Evolutionary conservation across 1,139 yeast genomes (phyloP), one percentile per base, ranked within the genome.

Genomic region (Yamadazyma membranifaciens): DNA sequence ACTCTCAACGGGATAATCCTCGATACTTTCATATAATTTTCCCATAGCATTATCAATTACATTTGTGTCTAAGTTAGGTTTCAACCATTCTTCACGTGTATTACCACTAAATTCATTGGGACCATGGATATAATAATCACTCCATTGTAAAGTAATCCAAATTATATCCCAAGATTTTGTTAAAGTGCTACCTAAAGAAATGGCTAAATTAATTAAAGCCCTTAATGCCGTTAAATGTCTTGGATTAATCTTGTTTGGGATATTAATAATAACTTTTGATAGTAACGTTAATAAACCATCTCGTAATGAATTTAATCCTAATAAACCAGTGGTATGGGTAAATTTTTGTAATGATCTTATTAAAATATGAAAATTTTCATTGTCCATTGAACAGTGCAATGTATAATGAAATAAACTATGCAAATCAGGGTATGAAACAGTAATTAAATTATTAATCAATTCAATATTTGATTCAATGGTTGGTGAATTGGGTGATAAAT

Each of bases 281-380:
- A 91, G 70, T 22, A 84, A 62, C 16, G 63, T 53, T 38, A 89
- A 60, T 34, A 86, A 73, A 2, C 78, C 75, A 54, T 87, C 86
- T 39, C 95, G 65, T 11, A 83, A 69, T 0, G 65, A 64, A 1
- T 60, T 54, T 15, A 84, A 57, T 0, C 80, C 81, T 26, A 89
- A 62, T n/a, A 87, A 65, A 0, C 97, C 97, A 0, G 92, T 73
- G 0, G 92, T 80, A 55, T 89, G 96, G 4, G 95, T 78, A 39
- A 86, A 70, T 47, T 83, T 83, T 57, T 91, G 97, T 7, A 87
- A 69, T 0, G 95, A 77, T 36, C 95, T 69, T 2, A 89, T 80
- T 12, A 80, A 54, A 10, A 67, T 62, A 45, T 84, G 87, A 55
- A 87, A 72, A 17, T 80, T 56, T 15, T 84, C 91, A 42, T 75